A percentile compares a stretch with the other conserved stretches of the same genome.
Conservation (phyloP, 345 rosid genomes). For the Brassica nigra region DNA sequence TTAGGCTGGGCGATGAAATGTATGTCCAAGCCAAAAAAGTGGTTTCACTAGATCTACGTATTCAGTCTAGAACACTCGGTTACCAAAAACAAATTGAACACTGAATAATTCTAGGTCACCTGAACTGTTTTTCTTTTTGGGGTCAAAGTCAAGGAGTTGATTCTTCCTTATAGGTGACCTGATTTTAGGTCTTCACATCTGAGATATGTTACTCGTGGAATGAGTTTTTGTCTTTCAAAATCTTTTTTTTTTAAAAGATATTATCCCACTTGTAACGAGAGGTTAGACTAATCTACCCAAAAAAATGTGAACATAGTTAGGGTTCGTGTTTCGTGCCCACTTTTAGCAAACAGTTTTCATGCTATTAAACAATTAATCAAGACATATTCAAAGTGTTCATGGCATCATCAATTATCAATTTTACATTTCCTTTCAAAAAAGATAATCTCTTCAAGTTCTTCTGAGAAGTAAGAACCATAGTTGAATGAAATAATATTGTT, state of each 20-base stretch:
- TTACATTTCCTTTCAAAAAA: background rate
- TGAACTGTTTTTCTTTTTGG: background rate
- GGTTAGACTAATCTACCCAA: background rate
- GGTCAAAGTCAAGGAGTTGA: constrained; percentile 21
- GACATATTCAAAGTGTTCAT: background rate
- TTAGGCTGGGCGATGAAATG: background rate
- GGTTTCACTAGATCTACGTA: background rate
- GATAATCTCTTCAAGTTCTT: background rate
- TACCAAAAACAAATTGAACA: constrained; percentile 12
- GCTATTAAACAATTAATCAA: background rate
- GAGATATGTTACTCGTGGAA: background rate
- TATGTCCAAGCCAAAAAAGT: background rate
- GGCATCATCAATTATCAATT: background rate
- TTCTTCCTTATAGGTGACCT: constrained; percentile 18
- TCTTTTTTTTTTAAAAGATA: background rate
- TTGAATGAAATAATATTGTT: background rate
- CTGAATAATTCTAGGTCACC: background rate
- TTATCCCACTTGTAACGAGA: constrained; percentile 28
- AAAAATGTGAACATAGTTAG: constrained; percentile 18
- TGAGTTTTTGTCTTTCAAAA: background rate
- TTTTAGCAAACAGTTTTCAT: background rate
- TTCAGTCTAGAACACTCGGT: background rate
- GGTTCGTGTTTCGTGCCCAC: constrained; percentile 34
- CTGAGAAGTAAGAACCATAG: background rate
- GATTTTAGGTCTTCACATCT: constrained; percentile 1